Evolutionary conservation across 768 basidiomycete species (phyloP), one percentile per base, ranked within the genome.

Genomic region (Hygrocybe punicea): DNA sequence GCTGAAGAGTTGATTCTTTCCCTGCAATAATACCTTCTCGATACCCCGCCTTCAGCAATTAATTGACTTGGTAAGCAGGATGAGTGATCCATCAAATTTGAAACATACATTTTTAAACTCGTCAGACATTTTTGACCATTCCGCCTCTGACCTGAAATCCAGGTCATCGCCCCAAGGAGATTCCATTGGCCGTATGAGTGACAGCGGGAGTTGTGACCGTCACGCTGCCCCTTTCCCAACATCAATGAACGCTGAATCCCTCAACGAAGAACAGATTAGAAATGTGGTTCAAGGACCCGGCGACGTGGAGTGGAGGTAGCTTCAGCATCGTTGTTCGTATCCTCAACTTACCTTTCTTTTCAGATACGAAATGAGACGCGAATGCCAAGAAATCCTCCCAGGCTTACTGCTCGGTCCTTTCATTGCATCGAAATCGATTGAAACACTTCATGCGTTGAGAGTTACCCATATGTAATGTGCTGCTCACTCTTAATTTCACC

Each of bases 21-120:
- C 96, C 96, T 4, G 87, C 85, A 0, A 86, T 89, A 63, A 98
- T 96, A 6, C 96, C 96, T 73, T 98, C 95, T n/a, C 96, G 84
- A 66, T 98, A 98, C 2, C 96, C 96, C 16, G 84, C 84, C 96
- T 97, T 63, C 39, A 50, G n/a, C n/a, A n/a, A n/a, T n/a, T 40
- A 19, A 37, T 16, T 48, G 45, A 25, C 21, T n/a, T 50, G 17
- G 19, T 33, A 44, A 24, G 61, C 49, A 2, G 45, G 21, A 46
- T 49, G 19, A 9, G 34, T n/a, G 55, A 42, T 35, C 17, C 23
- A 49, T 7, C 19, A 17, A 4, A 29, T 16, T 60, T 6, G 53
- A 13, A 5, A 56, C 78, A 48, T 70, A 89, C 89, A 64, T 86
- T 89, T 17, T 84, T 86, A 68, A 90, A 91, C 35, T 84, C 81